phyloP scores from a whole-genome alignment of 1,284 basidiomycete genomes.

The Leccinum pachyderme region DNA sequence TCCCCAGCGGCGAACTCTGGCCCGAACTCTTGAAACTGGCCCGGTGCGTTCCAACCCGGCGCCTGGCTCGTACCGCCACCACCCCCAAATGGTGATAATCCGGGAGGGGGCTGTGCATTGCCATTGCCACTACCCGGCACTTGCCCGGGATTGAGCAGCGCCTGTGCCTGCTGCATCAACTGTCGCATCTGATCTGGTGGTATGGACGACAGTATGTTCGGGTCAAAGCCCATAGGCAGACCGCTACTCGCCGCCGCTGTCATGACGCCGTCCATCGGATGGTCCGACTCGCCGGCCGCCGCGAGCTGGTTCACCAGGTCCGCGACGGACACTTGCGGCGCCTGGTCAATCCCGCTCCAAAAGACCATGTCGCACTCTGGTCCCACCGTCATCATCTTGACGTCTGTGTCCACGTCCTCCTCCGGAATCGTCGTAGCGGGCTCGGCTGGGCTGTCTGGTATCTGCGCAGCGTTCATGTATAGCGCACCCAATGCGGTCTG shows the following conservation, averaged over 20 bases:
- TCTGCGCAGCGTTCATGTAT: constrained; percentile 64
- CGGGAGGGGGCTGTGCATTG: constrained; percentile 13
- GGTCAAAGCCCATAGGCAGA: constrained; percentile 31
- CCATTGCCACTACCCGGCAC: constrained; percentile 20
- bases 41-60: constrained; percentile 28
- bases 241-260: constrained; percentile 2
- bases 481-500: constrained; percentile 70
- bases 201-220: constrained; percentile 40
- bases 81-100: constrained; percentile 24
- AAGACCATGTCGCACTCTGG: constrained; percentile 64
- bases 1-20: constrained; percentile 31
- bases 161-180: constrained; percentile 55
- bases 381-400: constrained; percentile 65
- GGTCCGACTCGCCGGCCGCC: constrained; percentile 38
- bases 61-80: constrained; percentile 23
- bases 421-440: constrained; percentile 57
- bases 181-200: constrained; percentile 61
- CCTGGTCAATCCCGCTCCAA: constrained; percentile 46
- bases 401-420: constrained; percentile 64
- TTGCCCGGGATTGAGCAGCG: constrained; percentile 29
- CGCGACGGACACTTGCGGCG: constrained; percentile 50
- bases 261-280: constrained; percentile 21
- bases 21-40: constrained; percentile 37
- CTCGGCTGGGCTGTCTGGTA: constrained; percentile 76
- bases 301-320: constrained; percentile 69